These are phyloP conservation scores for Phragmites australis DNA, from an alignment of 176 grass and related monocot genomes.

Conservation along the genomic window DNA sequence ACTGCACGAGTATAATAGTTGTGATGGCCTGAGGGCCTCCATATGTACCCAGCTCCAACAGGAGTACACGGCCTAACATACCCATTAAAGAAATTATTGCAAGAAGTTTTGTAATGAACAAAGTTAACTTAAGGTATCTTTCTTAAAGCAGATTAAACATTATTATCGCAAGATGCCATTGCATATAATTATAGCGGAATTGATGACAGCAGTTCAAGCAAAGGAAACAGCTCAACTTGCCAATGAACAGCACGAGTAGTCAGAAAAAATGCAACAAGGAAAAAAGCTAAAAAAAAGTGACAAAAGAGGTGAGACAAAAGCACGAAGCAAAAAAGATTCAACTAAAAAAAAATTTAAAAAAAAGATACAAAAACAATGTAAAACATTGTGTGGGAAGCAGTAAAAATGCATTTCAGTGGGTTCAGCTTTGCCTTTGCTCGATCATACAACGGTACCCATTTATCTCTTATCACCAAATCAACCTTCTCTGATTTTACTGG, in stretches of 20 bases:
- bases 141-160: neutral
- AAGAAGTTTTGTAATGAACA: neutral
- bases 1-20: neutral
- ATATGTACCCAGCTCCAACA: neutral
- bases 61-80: neutral
- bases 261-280: neutral
- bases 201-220: too few species aligned
- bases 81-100: neutral
- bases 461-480: constrained; percentile 14
- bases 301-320: neutral
- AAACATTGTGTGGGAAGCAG: neutral
- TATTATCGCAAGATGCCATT: neutral
- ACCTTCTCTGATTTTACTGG: neutral
- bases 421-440: constrained; percentile 44
- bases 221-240: neutral
- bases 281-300: neutral
- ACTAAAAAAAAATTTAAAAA: neutral
- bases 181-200: neutral
- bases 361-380: neutral
- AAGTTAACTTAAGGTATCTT: neutral
- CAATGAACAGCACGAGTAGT: neutral
- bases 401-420: neutral
- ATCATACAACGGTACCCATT: constrained; percentile 27
- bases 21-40: neutral
- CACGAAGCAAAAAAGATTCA: neutral